phyloP scores from a whole-genome alignment of 2,329 filamentous ascomycete species.

The Aureobasidium sp. region DNA sequence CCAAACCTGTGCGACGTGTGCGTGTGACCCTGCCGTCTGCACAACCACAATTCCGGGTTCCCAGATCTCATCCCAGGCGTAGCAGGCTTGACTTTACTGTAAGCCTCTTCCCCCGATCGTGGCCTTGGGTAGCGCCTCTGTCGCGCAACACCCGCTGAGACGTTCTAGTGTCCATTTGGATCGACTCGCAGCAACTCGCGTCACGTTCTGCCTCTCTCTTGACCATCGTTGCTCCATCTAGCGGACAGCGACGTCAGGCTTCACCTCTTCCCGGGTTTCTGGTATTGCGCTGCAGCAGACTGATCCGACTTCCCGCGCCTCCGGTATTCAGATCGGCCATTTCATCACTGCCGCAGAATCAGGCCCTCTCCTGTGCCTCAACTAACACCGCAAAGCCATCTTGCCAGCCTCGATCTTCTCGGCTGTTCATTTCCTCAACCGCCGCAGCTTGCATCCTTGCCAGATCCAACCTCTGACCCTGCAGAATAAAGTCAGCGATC shows the following conservation, averaged over 20 bases:
- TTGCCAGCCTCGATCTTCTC: slow-evolving; percentile 1
- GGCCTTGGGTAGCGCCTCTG: slow-evolving; percentile 31
- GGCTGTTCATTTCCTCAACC: slow-evolving; percentile 11
- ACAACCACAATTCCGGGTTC: slow-evolving; percentile 41
- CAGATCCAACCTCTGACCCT: slow-evolving; percentile 6
- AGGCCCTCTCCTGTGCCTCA: not conserved
- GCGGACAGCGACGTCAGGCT: slow-evolving; percentile 23
- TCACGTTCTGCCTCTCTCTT: slow-evolving; percentile 25
- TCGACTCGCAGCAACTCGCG: slow-evolving; percentile 38
- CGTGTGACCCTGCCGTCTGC: slow-evolving; percentile 35
- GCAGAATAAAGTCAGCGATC: slow-evolving; percentile 23
- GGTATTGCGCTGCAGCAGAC: slow-evolving; percentile 7
- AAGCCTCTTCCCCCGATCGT: slow-evolving; percentile 26
- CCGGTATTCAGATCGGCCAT: slow-evolving; percentile 4
- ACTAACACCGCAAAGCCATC: slow-evolving; percentile 7
- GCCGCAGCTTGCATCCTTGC: slow-evolving; percentile 7
- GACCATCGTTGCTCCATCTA: slow-evolving; percentile 17
- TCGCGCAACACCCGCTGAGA: slow-evolving; percentile 33
- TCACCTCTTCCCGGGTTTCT: slow-evolving; percentile 18
- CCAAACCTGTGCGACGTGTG: slow-evolving; percentile 15
- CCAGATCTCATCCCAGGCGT: slow-evolving; percentile 30
- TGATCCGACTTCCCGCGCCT: slow-evolving; percentile 4
- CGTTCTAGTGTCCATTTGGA: slow-evolving; percentile 39
- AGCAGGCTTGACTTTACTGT: slow-evolving; percentile 14
- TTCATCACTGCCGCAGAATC: not conserved